phyloP scores from a whole-genome alignment of 495 filamentous ascomycete genomes.

The Podospora tetraspora region DNA sequence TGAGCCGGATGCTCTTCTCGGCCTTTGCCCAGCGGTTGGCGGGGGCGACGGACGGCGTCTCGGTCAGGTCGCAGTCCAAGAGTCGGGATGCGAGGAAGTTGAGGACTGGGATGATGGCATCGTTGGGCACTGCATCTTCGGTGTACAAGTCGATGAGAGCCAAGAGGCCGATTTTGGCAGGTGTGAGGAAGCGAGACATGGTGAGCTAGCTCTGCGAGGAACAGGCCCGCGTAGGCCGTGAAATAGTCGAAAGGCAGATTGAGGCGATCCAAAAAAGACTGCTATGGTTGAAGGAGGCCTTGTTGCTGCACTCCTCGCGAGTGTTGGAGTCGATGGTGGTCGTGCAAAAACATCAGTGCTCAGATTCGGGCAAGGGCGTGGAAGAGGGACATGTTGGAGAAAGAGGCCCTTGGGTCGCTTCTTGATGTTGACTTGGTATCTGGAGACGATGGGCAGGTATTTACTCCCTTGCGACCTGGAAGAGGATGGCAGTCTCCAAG shows the following conservation, averaged over 20 bases:
- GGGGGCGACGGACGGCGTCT: slow-evolving; percentile 10
- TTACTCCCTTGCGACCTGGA: background rate
- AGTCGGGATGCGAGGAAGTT: slow-evolving; percentile 77
- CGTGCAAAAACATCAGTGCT: background rate
- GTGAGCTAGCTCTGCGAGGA: background rate
- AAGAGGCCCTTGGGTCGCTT: background rate
- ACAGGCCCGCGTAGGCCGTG: background rate
- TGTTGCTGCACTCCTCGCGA: background rate
- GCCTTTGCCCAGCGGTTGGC: slow-evolving; percentile 36
- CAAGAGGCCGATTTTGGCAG: slow-evolving; percentile 77
- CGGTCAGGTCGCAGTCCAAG: slow-evolving; percentile 40
- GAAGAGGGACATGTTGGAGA: background rate
- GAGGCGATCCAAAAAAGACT: background rate
- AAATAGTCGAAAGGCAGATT: background rate
- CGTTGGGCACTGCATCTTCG: slow-evolving; percentile 65
- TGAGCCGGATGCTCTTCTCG: slow-evolving; percentile 43
- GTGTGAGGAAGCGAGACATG: slow-evolving; percentile 54
- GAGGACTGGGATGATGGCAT: slow-evolving; percentile 73
- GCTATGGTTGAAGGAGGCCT: background rate
- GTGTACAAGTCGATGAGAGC: slow-evolving; percentile 76
- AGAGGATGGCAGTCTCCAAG: background rate
- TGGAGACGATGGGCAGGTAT: background rate
- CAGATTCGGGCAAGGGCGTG: background rate
- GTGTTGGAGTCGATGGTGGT: background rate
- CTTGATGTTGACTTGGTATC: background rate